These are phyloP conservation scores for Cordyceps fumosorosea DNA, from an alignment of 2,329 filamentous ascomycete species.

Conservation along the genomic window DNA sequence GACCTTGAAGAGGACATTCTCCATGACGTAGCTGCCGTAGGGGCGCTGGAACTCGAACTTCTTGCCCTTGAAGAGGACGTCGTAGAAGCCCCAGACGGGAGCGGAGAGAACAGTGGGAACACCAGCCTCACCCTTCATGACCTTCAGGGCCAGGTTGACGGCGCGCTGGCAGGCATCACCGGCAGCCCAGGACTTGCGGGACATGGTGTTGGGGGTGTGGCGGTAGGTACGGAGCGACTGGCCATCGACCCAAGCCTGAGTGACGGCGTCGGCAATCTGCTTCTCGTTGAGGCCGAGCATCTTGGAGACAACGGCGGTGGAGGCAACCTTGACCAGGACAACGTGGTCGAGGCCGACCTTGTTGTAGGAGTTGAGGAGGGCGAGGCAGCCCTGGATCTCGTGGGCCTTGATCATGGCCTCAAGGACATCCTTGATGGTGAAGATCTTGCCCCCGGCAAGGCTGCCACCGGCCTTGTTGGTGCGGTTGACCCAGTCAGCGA, in stretches of 20 bases:
- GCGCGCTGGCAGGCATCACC: slow-evolving; percentile 96
- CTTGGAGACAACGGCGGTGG: slow-evolving; percentile 87
- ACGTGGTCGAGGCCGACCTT: slow-evolving; percentile 98
- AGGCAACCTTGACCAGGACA: slow-evolving; percentile 95
- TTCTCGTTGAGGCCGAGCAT: slow-evolving; percentile 84
- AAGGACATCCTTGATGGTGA: slow-evolving; percentile 84
- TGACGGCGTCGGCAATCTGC: slow-evolving; percentile 92
- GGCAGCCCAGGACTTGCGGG: slow-evolving; percentile 96
- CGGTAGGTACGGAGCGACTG: slow-evolving; percentile 95
- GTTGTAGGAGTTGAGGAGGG: slow-evolving; percentile 97
- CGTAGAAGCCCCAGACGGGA: slow-evolving; percentile 96
- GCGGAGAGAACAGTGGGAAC: slow-evolving; percentile 89
- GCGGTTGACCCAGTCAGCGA: slow-evolving; percentile 95
- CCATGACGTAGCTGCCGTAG: slow-evolving; percentile 99
- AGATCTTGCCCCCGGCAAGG: slow-evolving; percentile 78
- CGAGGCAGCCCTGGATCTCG: slow-evolving; percentile 96
- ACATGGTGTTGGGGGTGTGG: slow-evolving; percentile 99
- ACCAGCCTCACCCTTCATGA: slow-evolving; percentile 84
- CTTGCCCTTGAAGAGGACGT: slow-evolving; percentile 93
- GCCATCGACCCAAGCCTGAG: slow-evolving; percentile 95
- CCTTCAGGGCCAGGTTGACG: slow-evolving; percentile 85
- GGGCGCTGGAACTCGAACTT: slow-evolving; percentile 93
- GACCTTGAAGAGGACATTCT: slow-evolving; percentile 99
- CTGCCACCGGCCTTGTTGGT: slow-evolving; percentile 73
- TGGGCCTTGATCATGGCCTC: slow-evolving; percentile 99